Evolutionary conservation across 352 stramenopile genomes (phyloP).

Genomic region (Pythium guiyangense): DNA sequence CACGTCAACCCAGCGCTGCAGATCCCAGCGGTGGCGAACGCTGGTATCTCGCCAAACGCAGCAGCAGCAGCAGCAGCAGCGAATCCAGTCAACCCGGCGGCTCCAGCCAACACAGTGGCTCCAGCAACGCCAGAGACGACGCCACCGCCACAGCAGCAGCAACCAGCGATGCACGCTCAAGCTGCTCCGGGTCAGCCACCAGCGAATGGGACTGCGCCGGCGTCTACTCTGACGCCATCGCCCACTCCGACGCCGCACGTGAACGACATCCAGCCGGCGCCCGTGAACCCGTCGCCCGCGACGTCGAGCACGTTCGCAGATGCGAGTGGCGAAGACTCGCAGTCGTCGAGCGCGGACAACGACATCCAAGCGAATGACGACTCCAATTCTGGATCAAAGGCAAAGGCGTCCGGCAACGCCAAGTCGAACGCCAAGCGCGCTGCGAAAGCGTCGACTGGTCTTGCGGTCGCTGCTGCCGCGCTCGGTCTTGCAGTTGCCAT

Average conservation of each 20-base stretch:
- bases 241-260: conserved; percentile 1
- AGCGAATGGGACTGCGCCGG: neutral
- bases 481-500: neutral
- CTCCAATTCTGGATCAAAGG: neutral
- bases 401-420: neutral
- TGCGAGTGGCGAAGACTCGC: neutral
- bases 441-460: neutral
- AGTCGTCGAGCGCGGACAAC: neutral
- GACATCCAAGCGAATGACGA: neutral
- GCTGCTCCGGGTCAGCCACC: too few relatives aligned
- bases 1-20: too few relatives aligned
- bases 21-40: neutral
- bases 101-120: neutral
- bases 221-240: neutral
- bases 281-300: neutral
- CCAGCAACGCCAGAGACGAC: neutral
- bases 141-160: neutral
- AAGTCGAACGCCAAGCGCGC: neutral
- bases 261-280: conserved; percentile 4
- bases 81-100: neutral
- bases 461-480: neutral
- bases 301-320: neutral
- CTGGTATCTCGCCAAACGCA: neutral
- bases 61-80: neutral
- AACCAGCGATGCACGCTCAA: neutral